phyloP scores from a whole-genome alignment of 1,284 basidiomycete genomes.

The Chondrostereum purpureum region DNA sequence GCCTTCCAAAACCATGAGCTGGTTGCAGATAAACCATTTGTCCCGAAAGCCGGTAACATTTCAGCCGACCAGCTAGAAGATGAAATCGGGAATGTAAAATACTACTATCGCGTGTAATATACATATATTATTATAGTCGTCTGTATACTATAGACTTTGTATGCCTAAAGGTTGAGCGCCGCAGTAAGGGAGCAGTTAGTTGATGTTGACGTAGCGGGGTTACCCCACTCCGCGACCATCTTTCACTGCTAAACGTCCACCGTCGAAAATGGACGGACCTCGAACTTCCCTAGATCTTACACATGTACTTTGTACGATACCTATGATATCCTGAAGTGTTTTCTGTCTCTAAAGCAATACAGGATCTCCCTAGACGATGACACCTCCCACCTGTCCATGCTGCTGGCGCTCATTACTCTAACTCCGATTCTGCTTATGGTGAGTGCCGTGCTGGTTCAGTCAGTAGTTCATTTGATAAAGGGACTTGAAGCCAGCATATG shows the following conservation, averaged over 20 bases:
- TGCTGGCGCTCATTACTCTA: slow-evolving; percentile 64
- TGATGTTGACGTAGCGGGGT: no score
- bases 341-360: slow-evolving; percentile 8
- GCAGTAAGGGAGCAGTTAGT: no score
- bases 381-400: slow-evolving; percentile 52
- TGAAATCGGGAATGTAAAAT: neutral
- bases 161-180: no score
- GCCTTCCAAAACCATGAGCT: neutral
- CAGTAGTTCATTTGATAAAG: slow-evolving; percentile 3
- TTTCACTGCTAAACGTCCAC: no score
- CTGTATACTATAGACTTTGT: no score
- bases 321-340: slow-evolving; percentile 4
- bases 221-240: no score
- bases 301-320: slow-evolving; percentile 55
- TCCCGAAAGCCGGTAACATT: neutral
- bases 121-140: no score
- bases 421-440: slow-evolving; percentile 77
- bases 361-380: slow-evolving; percentile 49
- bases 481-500: slow-evolving; percentile 62
- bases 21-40: neutral
- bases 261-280: no score
- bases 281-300: slow-evolving; percentile 58
- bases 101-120: neutral
- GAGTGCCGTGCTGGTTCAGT: slow-evolving; percentile 14
- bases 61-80: neutral